Percentiles rank a stretch among this genome's conserved stretches.
Conservation (phyloP, 1,284 basidiomycete species). For the Leccinum solheimii region DNA sequence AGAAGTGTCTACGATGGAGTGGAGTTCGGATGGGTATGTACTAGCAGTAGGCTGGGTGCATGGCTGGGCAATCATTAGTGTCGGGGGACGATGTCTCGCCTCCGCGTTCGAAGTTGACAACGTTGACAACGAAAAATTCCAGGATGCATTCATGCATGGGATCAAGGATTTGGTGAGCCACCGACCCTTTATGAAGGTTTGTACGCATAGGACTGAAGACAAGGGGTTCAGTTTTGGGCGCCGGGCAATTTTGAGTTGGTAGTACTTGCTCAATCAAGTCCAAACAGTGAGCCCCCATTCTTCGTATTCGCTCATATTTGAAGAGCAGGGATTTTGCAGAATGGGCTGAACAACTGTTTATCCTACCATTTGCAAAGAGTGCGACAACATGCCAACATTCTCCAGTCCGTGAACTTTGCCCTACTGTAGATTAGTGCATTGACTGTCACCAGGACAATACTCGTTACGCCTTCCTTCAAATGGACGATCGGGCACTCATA, state of each 20-base stretch:
- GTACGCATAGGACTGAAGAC: slow-evolving; percentile 8
- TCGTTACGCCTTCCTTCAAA: slow-evolving; percentile 91
- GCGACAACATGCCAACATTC: slow-evolving; percentile 90
- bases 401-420: slow-evolving; percentile 55
- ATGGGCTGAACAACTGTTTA: slow-evolving; percentile 72
- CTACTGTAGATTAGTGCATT: not conserved
- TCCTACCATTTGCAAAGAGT: slow-evolving; percentile 92
- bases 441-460: slow-evolving; percentile 74
- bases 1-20: slow-evolving; percentile 75
- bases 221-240: slow-evolving; percentile 74
- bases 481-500: slow-evolving; percentile 93
- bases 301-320: not conserved
- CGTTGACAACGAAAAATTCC: slow-evolving; percentile 65
- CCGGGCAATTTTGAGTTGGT: slow-evolving; percentile 89
- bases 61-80: slow-evolving; percentile 92
- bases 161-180: slow-evolving; percentile 60
- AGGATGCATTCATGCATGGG: slow-evolving; percentile 87
- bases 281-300: slow-evolving; percentile 44
- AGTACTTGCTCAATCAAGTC: slow-evolving; percentile 55
- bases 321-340: slow-evolving; percentile 36
- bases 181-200: not conserved
- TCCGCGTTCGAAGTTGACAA: slow-evolving; percentile 74
- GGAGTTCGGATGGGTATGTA: slow-evolving; percentile 95
- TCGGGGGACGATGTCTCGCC: slow-evolving; percentile 84
- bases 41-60: slow-evolving; percentile 93